These are phyloP conservation scores for Aspergillus quadricinctus DNA, from an alignment of 2,329 filamentous ascomycete genomes.

Conservation along the genomic window DNA sequence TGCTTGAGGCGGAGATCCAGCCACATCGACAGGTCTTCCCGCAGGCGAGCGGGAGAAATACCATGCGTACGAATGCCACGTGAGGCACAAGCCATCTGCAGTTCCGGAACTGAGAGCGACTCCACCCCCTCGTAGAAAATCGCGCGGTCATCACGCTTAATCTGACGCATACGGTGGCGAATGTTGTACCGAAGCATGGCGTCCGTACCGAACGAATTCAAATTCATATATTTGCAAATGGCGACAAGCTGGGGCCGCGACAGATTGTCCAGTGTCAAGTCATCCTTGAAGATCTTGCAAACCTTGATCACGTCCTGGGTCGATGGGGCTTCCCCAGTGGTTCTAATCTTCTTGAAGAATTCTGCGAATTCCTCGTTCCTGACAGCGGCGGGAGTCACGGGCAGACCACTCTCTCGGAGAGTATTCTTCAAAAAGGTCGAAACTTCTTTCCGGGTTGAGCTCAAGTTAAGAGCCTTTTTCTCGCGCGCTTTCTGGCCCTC, in stretches of 20 bases:
- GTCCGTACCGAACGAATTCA: constrained; percentile 95
- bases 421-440: constrained; percentile 85
- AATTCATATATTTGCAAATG: constrained; percentile 97
- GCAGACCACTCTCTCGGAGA: constrained; percentile 86
- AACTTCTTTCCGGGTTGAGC: constrained; percentile 87
- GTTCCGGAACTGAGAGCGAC: constrained; percentile 83
- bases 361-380: constrained; percentile 91
- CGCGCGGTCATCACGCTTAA: constrained; percentile 94
- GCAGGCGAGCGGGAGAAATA: constrained; percentile 79
- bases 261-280: constrained; percentile 93
- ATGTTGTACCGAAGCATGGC: constrained; percentile 97
- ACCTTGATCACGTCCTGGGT: constrained; percentile 94
- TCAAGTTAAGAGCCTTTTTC: constrained; percentile 73
- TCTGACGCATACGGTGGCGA: constrained; percentile 96
- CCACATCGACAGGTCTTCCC: constrained; percentile 90
- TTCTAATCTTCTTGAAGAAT: constrained; percentile 94
- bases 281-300: constrained; percentile 98
- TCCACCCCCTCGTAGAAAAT: constrained; percentile 94
- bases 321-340: constrained; percentile 85
- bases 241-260: constrained; percentile 92
- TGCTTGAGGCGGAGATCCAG: constrained; percentile 88
- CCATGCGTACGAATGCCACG: constrained; percentile 91
- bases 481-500: constrained; percentile 90
- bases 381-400: constrained; percentile 75
- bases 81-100: constrained; percentile 87